Base-by-base conservation (phyloP, 2,329 filamentous ascomycete species). In the Exophiala dermatitidis region DNA sequence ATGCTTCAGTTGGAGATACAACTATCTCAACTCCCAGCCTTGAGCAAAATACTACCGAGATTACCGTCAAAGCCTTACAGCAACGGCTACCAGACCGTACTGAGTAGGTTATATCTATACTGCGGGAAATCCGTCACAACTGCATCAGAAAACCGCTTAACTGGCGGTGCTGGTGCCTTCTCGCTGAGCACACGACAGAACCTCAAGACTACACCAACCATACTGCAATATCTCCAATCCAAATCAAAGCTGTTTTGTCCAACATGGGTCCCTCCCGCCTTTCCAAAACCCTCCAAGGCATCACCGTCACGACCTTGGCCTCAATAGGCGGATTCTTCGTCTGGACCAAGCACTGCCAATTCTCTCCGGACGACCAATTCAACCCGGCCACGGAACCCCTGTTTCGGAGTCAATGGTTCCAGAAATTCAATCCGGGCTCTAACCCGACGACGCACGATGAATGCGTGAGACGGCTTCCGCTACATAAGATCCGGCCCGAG, bases 361-460 rank as follows among this genome's bases (percentile, higher is more conserved):
- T 80, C 61, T 75, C 71, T 37, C 72, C 84, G 63, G 71, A 81
- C 63, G 38, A 45, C 34, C 75, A 80, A 49, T 77, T 84, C 38
- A 66, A 84, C 44, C 67, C 74, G n/a, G 66, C 76, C 42, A 74
- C 77, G 59, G 83, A 87, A 61, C 77, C 79, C 34, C 68, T 87
- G 61, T 84, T 82, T 75, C 72, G 72, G 50, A 78, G 78, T 30
- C 71, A 74, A 12, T 68, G 76, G 51, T 86, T 78, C 71, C 69
- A 72, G 46, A 76, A 74, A 54, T 77, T 78, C 68, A 89, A 88
- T 63, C 79, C 81, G 1, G 74, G 77, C 40, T 69, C 73, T 32
- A 86, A 87, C 66, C 79, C 83, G 0, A 73, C 78, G 0, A 79
- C 78, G 0, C 77, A 85, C 53, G 85, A 89, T 64, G 69, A 85